phyloP scores from a whole-genome alignment of 2,329 filamentous ascomycete genomes.

The Drechslerella dactyloides region DNA sequence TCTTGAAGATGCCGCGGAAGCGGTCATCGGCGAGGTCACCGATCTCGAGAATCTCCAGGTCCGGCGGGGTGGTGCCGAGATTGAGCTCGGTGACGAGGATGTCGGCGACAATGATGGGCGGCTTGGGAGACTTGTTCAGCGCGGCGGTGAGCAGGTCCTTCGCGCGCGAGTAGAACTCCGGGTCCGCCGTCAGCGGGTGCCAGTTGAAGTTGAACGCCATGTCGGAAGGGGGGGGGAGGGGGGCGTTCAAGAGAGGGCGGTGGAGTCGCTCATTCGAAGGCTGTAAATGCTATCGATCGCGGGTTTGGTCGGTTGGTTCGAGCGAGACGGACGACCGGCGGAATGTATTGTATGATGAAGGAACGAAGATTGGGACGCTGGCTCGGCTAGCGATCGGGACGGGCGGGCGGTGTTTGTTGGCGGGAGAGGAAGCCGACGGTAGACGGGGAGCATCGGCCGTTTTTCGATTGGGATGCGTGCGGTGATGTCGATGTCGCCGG shows the following conservation, averaged over 20 bases:
- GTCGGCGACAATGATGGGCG: slow-evolving; percentile 98
- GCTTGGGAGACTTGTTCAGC: slow-evolving; percentile 96
- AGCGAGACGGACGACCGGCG: not conserved
- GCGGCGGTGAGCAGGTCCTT: slow-evolving; percentile 93
- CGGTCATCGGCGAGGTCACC: slow-evolving; percentile 95
- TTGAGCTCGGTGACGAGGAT: slow-evolving; percentile 98
- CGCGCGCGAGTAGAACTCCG: slow-evolving; percentile 84
- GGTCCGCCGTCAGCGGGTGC: slow-evolving; percentile 97
- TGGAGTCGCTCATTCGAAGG: slow-evolving; percentile 42
- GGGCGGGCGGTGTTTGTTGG: slow-evolving; percentile 1
- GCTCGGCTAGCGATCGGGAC: slow-evolving; percentile 26
- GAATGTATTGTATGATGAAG: slow-evolving; percentile 4
- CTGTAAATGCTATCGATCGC: not conserved
- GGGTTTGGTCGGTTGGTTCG: slow-evolving; percentile 9
- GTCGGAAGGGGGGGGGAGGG: slow-evolving; percentile 17
- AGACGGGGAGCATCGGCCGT: not conserved
- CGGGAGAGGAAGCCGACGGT: not conserved
- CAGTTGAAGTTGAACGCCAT: slow-evolving; percentile 99
- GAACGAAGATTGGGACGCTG: slow-evolving; percentile 16
- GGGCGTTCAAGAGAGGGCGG: slow-evolving; percentile 24
- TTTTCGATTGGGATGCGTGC: no score
- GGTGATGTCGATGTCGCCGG: no score
- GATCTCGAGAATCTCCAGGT: slow-evolving; percentile 96
- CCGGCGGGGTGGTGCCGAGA: slow-evolving; percentile 88
- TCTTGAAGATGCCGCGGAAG: slow-evolving; percentile 98